phyloP scores from a whole-genome alignment of 306 rosid genomes.

The Erythrophleum fordii region DNA sequence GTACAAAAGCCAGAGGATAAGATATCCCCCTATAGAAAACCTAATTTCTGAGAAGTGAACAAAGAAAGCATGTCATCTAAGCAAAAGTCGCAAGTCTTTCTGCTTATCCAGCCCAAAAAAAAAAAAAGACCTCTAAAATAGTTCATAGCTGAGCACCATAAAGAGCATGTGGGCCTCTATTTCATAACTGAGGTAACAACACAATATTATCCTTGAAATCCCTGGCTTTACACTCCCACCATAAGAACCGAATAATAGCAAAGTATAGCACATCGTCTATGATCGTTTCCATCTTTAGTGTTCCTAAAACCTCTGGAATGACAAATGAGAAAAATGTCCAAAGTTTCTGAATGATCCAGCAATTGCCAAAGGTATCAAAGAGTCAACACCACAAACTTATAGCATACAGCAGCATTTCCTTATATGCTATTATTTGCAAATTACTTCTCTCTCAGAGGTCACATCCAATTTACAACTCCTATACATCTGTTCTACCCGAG shows the following conservation, averaged over 20 bases:
- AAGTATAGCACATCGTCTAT: not conserved
- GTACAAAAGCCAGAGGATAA: not conserved
- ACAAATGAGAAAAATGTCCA: not conserved
- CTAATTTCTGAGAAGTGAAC: not conserved
- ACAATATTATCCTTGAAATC: too few relatives aligned
- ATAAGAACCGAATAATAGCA: not conserved
- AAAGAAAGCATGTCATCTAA: not conserved
- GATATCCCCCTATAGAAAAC: not conserved
- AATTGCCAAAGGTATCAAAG: not conserved
- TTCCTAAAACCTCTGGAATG: not conserved
- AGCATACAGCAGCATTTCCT: not conserved
- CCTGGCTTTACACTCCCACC: too few relatives aligned
- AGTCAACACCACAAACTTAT: not conserved
- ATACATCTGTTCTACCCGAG: slow-evolving; percentile 2
- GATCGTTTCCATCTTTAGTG: not conserved
- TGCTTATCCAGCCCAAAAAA: not conserved
- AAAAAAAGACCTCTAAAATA: not conserved
- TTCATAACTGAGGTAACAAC: not conserved
- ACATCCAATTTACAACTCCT: not conserved
- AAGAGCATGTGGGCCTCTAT: not conserved
- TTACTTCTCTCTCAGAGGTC: slow-evolving; percentile 18
- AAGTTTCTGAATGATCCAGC: not conserved
- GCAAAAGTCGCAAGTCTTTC: not conserved
- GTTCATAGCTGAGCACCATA: not conserved
- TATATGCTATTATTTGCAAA: not conserved